phyloP scores from a whole-genome alignment of 2,329 filamentous ascomycete species.

The Madurella mycetomatis region DNA sequence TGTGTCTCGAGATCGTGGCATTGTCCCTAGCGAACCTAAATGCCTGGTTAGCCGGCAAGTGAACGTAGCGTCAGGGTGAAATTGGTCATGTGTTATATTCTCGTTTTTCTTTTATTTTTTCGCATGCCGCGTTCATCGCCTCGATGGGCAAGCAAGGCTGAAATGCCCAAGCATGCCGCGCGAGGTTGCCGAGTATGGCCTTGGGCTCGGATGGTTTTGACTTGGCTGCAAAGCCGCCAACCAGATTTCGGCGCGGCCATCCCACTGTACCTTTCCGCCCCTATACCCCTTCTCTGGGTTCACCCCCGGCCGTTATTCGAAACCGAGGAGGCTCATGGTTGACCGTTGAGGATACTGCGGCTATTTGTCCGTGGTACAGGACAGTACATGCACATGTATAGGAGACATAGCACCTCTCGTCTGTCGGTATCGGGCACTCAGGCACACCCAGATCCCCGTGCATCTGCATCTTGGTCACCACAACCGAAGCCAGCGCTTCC shows the following conservation, averaged over 20 bases:
- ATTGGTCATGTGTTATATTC: neutral
- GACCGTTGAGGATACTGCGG: constrained; percentile 5
- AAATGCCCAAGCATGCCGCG: neutral
- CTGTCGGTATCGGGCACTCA: neutral
- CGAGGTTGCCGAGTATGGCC: neutral
- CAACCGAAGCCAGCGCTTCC: too few species aligned
- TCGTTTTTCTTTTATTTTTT: too few species aligned
- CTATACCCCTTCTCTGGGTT: neutral
- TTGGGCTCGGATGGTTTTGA: constrained; percentile 8
- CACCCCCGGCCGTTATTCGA: constrained; percentile 7
- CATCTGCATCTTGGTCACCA: too few species aligned
- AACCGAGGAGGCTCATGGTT: neutral
- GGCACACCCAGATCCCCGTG: neutral
- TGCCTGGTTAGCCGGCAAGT: neutral
- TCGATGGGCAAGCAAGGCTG: constrained; percentile 3
- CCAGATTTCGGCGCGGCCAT: neutral
- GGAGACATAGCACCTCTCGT: too few species aligned
- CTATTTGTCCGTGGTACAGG: neutral
- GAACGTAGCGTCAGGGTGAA: neutral
- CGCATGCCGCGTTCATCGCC: neutral
- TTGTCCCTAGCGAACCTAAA: too few species aligned
- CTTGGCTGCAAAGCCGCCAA: constrained; percentile 1
- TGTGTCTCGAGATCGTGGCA: neutral
- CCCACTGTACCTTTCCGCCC: too few species aligned
- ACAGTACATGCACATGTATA: too few species aligned